These are phyloP conservation scores for Aspergillus puulaauensis DNA, from an alignment of 2,329 filamentous ascomycete species.

Conservation along the genomic window DNA sequence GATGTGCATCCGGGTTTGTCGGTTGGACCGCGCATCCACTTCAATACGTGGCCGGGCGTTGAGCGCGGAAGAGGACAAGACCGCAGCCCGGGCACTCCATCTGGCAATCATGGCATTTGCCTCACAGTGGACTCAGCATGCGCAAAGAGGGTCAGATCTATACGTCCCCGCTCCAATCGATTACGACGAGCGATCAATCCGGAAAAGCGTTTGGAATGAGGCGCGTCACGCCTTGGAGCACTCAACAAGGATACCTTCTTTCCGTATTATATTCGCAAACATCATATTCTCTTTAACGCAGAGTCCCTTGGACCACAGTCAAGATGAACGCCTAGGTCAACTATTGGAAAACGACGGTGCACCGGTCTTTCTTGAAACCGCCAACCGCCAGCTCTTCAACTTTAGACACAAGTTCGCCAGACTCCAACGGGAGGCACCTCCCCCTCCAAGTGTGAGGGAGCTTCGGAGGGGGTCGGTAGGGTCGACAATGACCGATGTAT, in stretches of 20 bases:
- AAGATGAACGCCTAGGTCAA: background rate
- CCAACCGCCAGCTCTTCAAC: background rate
- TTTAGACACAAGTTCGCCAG: conserved; percentile 1
- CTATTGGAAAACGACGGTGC: conserved; percentile 4
- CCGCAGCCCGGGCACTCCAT: background rate
- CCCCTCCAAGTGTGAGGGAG: background rate
- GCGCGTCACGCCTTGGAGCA: conserved; percentile 4
- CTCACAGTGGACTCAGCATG: conserved; percentile 6
- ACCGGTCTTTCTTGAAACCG: background rate
- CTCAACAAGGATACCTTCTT: background rate
- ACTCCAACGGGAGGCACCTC: background rate
- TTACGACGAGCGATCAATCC: background rate
- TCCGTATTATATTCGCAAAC: conserved; percentile 2
- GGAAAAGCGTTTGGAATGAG: conserved; percentile 1
- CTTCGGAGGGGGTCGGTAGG: background rate
- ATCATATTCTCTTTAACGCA: conserved; percentile 3
- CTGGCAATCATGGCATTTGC: conserved; percentile 3
- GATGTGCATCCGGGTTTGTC: conserved; percentile 2
- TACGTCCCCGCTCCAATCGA: background rate
- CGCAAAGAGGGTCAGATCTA: background rate
- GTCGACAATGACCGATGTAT: background rate
- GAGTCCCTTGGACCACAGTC: background rate
- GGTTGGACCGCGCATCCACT: background rate
- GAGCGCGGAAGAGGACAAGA: background rate
- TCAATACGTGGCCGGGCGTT: background rate